Conservation (phyloP, 805 yeast genomes). For the Saturnispora sekii region DNA sequence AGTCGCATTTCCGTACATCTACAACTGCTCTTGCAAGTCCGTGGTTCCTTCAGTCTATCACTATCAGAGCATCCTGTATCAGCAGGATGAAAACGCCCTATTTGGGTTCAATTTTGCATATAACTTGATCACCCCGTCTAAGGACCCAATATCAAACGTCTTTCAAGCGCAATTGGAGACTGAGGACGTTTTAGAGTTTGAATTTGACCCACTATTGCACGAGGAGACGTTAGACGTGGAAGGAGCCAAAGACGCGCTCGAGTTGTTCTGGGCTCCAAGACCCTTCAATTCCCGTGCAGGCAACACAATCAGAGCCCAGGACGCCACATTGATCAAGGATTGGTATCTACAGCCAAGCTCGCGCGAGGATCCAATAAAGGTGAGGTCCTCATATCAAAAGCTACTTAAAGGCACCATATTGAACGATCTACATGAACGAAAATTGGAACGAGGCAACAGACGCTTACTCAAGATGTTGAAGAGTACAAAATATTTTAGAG, state of each 20-base stretch:
- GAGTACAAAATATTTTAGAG: constrained; percentile 80
- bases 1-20: constrained; percentile 79
- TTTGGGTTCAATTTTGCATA: constrained; percentile 45
- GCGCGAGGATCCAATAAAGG: constrained; percentile 57
- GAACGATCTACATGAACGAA: constrained; percentile 52
- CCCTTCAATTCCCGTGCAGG: constrained; percentile 80
- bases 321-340: constrained; percentile 71
- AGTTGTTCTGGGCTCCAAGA: constrained; percentile 69
- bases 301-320: constrained; percentile 70
- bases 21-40: constrained; percentile 64
- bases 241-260: constrained; percentile 47
- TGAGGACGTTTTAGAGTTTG: constrained; percentile 17
- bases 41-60: constrained; percentile 57
- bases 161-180: too few relatives aligned
- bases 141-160: background rate
- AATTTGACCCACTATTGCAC: constrained; percentile 43
- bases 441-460: constrained; percentile 37
- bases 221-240: constrained; percentile 37
- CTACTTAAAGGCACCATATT: constrained; percentile 67
- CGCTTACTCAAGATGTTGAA: constrained; percentile 56
- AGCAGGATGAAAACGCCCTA: constrained; percentile 38
- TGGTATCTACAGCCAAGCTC: constrained; percentile 71
- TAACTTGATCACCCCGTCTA: constrained; percentile 40
- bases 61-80: constrained; percentile 48
- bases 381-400: constrained; percentile 81